Percentiles rank a stretch among this genome's conserved stretches.
phyloP scores from a whole-genome alignment of 768 basidiomycete genomes.

The Trametes punicea region DNA sequence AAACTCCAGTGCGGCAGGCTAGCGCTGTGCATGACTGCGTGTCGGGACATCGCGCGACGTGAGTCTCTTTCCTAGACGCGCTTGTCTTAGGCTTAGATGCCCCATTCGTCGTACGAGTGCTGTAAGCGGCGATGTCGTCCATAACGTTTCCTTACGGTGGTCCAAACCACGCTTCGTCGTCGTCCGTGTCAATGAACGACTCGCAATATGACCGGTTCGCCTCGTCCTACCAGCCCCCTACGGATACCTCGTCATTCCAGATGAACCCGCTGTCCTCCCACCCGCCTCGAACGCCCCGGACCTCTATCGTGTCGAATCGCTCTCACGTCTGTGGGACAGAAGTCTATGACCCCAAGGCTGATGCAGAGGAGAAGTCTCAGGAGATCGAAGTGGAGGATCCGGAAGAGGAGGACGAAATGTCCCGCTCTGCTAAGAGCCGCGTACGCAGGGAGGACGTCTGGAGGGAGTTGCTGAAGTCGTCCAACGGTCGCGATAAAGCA shows the following conservation, averaged over 20 bases:
- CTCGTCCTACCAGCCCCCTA: constrained; percentile 48
- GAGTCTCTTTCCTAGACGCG: constrained; percentile 8
- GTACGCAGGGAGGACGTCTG: constrained; percentile 68
- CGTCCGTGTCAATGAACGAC: constrained; percentile 43
- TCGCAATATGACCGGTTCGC: constrained; percentile 48
- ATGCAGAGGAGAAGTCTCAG: constrained; percentile 26
- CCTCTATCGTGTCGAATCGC: constrained; percentile 39
- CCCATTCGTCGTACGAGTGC: neutral
- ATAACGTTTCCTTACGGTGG: constrained; percentile 56
- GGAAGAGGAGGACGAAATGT: constrained; percentile 29
- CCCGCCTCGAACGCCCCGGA: constrained; percentile 73
- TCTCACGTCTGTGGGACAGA: constrained; percentile 40
- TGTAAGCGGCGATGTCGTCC: constrained; percentile 50
- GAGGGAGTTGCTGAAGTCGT: constrained; percentile 76
- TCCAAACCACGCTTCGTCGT: constrained; percentile 35
- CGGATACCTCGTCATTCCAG: constrained; percentile 56
- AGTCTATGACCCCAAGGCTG: constrained; percentile 43
- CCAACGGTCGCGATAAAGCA: constrained; percentile 79
- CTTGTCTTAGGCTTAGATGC: neutral
- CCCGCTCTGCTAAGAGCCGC: constrained; percentile 40
- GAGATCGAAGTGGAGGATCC: constrained; percentile 30
- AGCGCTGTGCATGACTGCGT: constrained; percentile 5
- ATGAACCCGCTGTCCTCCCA: constrained; percentile 81
- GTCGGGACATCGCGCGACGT: constrained; percentile 15
- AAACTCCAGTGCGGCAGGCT: neutral